phyloP scores from a whole-genome alignment of 164 flowering plant genomes.

The Hamamelis virginiana region DNA sequence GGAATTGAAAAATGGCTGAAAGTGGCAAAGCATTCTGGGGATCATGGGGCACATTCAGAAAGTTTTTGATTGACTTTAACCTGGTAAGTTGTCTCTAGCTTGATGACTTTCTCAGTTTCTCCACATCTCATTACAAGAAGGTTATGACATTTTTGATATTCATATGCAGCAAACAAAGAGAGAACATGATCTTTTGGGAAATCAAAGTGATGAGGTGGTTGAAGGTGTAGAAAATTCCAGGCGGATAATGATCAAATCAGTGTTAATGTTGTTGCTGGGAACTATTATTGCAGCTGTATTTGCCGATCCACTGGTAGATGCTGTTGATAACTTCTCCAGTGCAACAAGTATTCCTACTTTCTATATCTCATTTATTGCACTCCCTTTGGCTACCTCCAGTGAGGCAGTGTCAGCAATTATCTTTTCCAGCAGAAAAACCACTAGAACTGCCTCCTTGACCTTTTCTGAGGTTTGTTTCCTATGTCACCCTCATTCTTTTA shows the following conservation, averaged over 20 bases:
- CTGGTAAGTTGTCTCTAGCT: conserved; percentile 40
- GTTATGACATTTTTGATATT: conserved; percentile 8
- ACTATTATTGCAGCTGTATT: conserved; percentile 69
- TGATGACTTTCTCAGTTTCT: not conserved
- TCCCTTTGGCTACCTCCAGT: conserved; percentile 90
- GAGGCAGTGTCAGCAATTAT: conserved; percentile 87
- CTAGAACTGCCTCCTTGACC: conserved; percentile 71
- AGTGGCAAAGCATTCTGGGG: conserved; percentile 41
- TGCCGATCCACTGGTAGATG: conserved; percentile 91
- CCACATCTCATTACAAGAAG: not conserved
- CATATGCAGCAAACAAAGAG: conserved; percentile 49
- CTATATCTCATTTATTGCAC: conserved; percentile 82
- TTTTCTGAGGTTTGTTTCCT: conserved; percentile 75
- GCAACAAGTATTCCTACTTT: conserved; percentile 86
- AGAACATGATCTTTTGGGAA: conserved; percentile 48
- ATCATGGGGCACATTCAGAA: conserved; percentile 26
- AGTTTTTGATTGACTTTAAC: conserved; percentile 40
- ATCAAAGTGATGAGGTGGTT: conserved; percentile 50
- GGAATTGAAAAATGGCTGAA: conserved; percentile 65
- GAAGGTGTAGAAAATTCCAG: conserved; percentile 44
- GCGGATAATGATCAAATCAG: conserved; percentile 54
- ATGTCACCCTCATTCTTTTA: not conserved
- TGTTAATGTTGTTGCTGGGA: conserved; percentile 58
- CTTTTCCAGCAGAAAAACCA: conserved; percentile 67
- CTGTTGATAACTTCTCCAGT: conserved; percentile 71